Base-by-base conservation (phyloP, 1,284 basidiomycete genomes). In the Apiotrichum siamense region DNA sequence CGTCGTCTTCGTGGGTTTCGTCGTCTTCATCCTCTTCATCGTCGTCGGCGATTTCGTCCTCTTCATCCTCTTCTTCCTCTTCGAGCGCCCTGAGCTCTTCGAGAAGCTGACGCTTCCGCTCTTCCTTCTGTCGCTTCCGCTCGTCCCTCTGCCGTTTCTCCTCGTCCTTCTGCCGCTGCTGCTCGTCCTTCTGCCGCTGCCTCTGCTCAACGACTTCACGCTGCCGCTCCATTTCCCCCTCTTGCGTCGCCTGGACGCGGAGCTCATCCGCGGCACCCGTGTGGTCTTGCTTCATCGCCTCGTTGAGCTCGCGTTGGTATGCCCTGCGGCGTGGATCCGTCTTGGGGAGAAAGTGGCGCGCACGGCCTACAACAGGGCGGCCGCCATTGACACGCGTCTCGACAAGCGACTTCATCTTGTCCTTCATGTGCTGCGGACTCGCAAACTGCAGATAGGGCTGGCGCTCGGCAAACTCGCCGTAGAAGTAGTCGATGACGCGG, bases 341-440 rank as follows among this genome's bases (percentile, higher is more conserved):
- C 11, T 13, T 20, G 13, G 50, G 47, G n/a, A 65, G 50, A 46
- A 52, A 71, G 26, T 49, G 52, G 31, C 69, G 53, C 10, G 67
- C 69, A 21, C 65, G 39, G 0, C 66, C 66, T 11, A 52, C 58
- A 4, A 71, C 60, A 13, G 32, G 44, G 13, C 37, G 37, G 0
- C 48, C 27, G 21, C 62, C 39, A 17, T 60, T 63, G 20, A 45
- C 12, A 2, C 69, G 45, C 12, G 53, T 46, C 17, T 44, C 35
- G 11, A 67, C 57, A 7, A 63, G 62, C 3, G 47, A 49, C 12
- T 58, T 40, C 59, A 72, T 63, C 58, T 68, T 69, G 36, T 65
- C 63, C 39, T 66, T 66, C 68, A 72, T 69, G 49, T 72, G 64
- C 51, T 70, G 66, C 3, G 60, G 48, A 41, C 63, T 67, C 51